Base-by-base conservation (phyloP, 768 basidiomycete species). In the Boletales sp. region DNA sequence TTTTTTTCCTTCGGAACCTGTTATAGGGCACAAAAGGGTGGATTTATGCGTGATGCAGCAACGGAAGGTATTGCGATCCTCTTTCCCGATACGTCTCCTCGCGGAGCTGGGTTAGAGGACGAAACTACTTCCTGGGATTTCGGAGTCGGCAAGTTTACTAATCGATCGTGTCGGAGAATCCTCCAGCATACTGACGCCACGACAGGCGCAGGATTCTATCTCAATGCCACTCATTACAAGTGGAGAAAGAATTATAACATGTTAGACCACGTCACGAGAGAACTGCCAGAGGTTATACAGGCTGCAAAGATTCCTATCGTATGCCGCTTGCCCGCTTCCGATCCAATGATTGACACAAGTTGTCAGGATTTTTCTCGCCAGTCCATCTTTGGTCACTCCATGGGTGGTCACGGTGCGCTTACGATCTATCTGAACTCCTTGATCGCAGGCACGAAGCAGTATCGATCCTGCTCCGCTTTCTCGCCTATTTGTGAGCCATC, bases 341-440 rank as follows among this genome's bases (percentile, higher is more conserved):
- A 11, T 44, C 35, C 13, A 18, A 40, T 15, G 49, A 32, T 12
- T 48, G 36, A 55, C 36, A 33, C 6, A 30, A 19, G 18, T 32
- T 8, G 5, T 21, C 59, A 94, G 91, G 92, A 98, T 73, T 77
- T 86, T 57, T 76, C 73, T 31, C 83, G 88, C 44, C 84, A 90
- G 63, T 93, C 92, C 18, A 86, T 98, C 60, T 88, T 92, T 62
- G 96, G 96, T 10, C 96, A 99, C 70, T 93, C 90, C 40, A 99
- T 98, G 96, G 92, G 90, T 50, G 96, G 96, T 2, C 94, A 96
- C 63, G 96, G 96, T 8, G 93, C 96, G 12, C 78, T 99, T 25
- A 87, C 88, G 14, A 70, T 97, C 35, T 97, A 97, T 70, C 84
- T 98, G 40, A 75, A 82, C 48, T 85, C 90, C 31, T 65, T 73